Base-by-base conservation (phyloP, 1,139 yeast genomes). In the Diutina pseudorugosa region DNA sequence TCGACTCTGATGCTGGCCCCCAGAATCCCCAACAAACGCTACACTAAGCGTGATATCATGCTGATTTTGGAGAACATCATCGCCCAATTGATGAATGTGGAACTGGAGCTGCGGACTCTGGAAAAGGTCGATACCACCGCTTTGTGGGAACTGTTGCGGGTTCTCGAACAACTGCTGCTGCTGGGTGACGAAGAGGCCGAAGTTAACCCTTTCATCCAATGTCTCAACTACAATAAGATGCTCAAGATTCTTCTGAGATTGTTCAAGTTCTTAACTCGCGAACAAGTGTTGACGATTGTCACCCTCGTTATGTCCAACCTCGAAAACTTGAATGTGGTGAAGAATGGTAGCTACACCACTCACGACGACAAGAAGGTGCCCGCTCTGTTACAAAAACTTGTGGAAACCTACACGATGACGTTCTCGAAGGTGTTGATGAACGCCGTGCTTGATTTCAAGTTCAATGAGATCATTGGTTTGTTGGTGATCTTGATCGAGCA, bases 161-260 rank as follows among this genome's bases (percentile, higher is more conserved):
- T 89, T 50, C 73, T 76, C 58, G 82, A 78, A 59, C 73, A 75
- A 62, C 62, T 73, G 14, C 64, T 80, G 2, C 67, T 75, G 4
- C 70, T 73, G 21, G 77, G 76, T 8, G 75, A 70, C 54, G 71
- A 68, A 53, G 75, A 69, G 58, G 62, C 68, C 16, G 44, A 36
- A 19, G 73, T 82, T 43, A 88, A 87, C 62, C 95, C 96, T 44
- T 91, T 93, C 61, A 80, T 90, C 57, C 89, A 90, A 59, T 83
- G 90, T 65, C 75, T 93, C 60, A 81, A 87, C 47, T 88, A 85
- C 63, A 88, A 87, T 62, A 93, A 93, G 70, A 94, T 95, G 55
- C 82, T 89, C 72, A 91, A 89, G 67, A 77, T 90, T 48, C 83
- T 93, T 70, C 91, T 93, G 51, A 82, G 98, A 68, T 77, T 89